Evolutionary conservation across 2,329 filamentous ascomycete genomes (phyloP).

Genomic region (Ceratocystis destructans): DNA sequence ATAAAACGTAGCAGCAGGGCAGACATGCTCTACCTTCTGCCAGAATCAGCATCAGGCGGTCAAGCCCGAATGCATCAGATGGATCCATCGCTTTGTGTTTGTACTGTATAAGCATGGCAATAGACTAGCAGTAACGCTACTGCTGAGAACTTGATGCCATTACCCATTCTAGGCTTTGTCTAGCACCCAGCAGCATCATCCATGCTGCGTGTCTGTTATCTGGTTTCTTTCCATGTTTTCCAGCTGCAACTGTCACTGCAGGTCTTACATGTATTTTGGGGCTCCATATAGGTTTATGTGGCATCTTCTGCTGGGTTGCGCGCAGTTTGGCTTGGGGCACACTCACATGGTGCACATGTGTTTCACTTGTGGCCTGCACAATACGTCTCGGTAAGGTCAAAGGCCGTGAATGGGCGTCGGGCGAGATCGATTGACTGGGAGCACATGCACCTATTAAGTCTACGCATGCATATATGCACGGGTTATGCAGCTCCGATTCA

Average conservation of each 20-base stretch:
- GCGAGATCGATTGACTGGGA: not conserved
- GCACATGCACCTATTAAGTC: not conserved
- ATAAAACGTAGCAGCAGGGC: not conserved
- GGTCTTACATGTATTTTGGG: not conserved
- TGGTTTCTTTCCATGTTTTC: not conserved
- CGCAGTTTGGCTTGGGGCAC: not conserved
- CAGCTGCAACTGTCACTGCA: constrained; percentile 13
- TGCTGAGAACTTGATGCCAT: not conserved
- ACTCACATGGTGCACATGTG: not conserved
- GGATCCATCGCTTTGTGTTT: not conserved
- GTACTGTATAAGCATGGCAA: not conserved
- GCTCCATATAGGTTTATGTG: not conserved
- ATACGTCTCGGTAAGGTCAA: not conserved
- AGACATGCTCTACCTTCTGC: not conserved
- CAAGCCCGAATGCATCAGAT: not conserved
- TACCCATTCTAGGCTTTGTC: not conserved
- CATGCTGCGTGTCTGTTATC: not conserved
- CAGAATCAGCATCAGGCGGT: not conserved
- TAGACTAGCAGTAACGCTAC: not conserved
- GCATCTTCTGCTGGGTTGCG: not conserved
- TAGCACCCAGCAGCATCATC: not conserved
- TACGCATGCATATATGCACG: constrained; percentile 3
- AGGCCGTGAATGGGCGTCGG: not conserved
- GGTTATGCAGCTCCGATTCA: not conserved
- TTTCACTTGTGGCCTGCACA: not conserved